These are phyloP conservation scores for Neckera pumila DNA, from an alignment of 225 moss, liverwort and hornwort species.

Conservation along the genomic window DNA sequence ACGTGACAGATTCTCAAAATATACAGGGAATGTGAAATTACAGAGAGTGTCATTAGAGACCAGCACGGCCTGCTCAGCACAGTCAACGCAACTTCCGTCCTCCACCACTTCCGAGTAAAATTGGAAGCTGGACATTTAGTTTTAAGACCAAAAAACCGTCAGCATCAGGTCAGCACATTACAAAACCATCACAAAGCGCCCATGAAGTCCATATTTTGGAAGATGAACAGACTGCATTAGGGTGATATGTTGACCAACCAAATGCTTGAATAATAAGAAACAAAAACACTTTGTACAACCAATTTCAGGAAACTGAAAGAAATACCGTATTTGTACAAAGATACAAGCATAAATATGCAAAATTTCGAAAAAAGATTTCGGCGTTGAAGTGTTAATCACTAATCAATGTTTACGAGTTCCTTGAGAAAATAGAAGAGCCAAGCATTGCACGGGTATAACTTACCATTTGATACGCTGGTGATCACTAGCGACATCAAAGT, in stretches of 20 bases:
- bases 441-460: background rate
- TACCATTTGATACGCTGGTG: background rate
- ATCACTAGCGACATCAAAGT: background rate
- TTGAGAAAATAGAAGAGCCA: background rate
- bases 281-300: background rate
- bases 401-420: background rate
- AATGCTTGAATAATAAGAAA: background rate
- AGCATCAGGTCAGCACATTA: background rate
- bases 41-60: background rate
- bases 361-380: background rate
- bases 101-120: background rate
- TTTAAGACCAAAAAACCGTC: background rate
- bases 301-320: background rate
- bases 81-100: background rate
- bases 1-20: background rate
- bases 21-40: background rate
- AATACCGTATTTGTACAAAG: background rate
- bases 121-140: background rate
- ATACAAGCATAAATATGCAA: background rate
- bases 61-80: background rate
- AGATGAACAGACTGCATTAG: background rate
- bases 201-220: background rate
- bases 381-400: background rate
- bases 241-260: background rate
- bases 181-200: background rate